phyloP scores from a whole-genome alignment of 2,329 filamentous ascomycete genomes.

The Lasiodiplodia sp. region DNA sequence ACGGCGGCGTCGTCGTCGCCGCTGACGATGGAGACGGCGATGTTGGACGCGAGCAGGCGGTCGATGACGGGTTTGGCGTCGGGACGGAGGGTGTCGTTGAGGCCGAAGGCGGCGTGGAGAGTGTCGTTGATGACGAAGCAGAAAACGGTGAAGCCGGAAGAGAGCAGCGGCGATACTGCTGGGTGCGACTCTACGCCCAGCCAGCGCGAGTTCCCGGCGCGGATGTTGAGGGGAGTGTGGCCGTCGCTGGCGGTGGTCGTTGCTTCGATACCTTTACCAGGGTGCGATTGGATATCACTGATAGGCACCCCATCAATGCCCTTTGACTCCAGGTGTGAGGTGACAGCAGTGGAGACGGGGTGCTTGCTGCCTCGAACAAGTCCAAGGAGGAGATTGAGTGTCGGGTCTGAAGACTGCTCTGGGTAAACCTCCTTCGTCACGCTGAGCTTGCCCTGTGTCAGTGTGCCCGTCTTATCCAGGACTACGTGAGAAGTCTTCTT shows the following conservation, averaged over 20 bases:
- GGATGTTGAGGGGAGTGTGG: neutral
- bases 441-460: slow-evolving; percentile 65
- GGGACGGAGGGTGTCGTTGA: slow-evolving; percentile 57
- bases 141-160: slow-evolving; percentile 39
- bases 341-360: slow-evolving; percentile 19
- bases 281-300: slow-evolving; percentile 8
- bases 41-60: slow-evolving; percentile 56
- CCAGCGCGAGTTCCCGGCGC: slow-evolving; percentile 25
- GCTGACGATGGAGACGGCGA: slow-evolving; percentile 63
- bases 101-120: slow-evolving; percentile 58
- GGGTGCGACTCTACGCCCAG: neutral
- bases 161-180: neutral
- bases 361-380: slow-evolving; percentile 47
- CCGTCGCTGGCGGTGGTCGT: neutral
- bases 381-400: slow-evolving; percentile 44
- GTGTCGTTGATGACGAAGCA: slow-evolving; percentile 54
- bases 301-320: neutral
- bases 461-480: slow-evolving; percentile 82
- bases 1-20: slow-evolving; percentile 63
- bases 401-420: slow-evolving; percentile 23
- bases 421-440: slow-evolving; percentile 39
- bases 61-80: slow-evolving; percentile 61
- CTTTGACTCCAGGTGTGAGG: slow-evolving; percentile 5
- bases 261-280: slow-evolving; percentile 22
- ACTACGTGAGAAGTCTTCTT: slow-evolving; percentile 70